Evolutionary conservation across 1,139 yeast species (phyloP).

Genomic region (Meyerozyma elateridarum): DNA sequence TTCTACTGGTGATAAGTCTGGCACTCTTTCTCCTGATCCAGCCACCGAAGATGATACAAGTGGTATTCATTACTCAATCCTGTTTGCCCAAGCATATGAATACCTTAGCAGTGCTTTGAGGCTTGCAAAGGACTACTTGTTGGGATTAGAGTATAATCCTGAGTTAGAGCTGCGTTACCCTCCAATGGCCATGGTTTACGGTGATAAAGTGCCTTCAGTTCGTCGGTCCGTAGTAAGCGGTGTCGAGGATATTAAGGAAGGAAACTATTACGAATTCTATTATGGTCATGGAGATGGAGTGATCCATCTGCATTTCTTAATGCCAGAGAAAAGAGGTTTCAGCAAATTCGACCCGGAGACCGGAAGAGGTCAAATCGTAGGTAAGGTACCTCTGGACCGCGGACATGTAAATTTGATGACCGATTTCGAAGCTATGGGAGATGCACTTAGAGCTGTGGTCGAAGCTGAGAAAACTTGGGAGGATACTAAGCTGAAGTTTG

Average conservation of each 20-base stretch:
- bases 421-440: constrained; percentile 67
- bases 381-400: constrained; percentile 56
- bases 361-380: constrained; percentile 50
- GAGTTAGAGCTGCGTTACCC: constrained; percentile 54
- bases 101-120: constrained; percentile 61
- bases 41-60: constrained; percentile 10
- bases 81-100: constrained; percentile 59
- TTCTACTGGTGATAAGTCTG: constrained; percentile 5
- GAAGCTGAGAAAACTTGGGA: constrained; percentile 47
- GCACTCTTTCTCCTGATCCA: constrained; percentile 1
- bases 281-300: constrained; percentile 96
- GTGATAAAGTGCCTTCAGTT: constrained; percentile 78
- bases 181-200: constrained; percentile 77
- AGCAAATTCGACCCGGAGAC: constrained; percentile 29
- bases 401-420: constrained; percentile 82
- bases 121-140: constrained; percentile 54
- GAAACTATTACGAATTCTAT: constrained; percentile 68
- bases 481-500: constrained; percentile 7
- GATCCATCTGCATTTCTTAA: constrained; percentile 72
- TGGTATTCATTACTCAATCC: constrained; percentile 15
- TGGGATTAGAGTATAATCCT: constrained; percentile 52
- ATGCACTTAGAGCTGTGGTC: constrained; percentile 58
- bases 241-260: constrained; percentile 58
- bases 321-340: constrained; percentile 74
- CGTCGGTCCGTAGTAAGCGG: constrained; percentile 68